Evolutionary conservation across 805 yeast genomes (phyloP), one percentile per base, ranked within the genome.

Genomic region (Wickerhamomyces kurtzmanii): DNA sequence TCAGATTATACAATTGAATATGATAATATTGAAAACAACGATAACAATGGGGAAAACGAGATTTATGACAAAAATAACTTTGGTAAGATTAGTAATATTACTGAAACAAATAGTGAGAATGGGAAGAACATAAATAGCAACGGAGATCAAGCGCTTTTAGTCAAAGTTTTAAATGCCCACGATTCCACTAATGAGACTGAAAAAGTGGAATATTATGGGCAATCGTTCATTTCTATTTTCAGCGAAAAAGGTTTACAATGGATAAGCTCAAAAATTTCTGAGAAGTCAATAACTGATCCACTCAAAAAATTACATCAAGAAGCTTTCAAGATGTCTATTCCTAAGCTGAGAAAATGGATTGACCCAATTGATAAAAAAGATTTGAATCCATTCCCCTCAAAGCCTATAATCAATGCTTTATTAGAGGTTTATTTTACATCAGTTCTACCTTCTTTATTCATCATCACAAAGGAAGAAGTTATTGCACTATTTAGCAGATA

Each of bases 221-320:
- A 43, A 20, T 36, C 42, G 1, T 34, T 43, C 0, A 38, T 65
- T 28, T 59, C 68, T 1, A 34, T 65, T n/a, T 51, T 65, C 25
- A 56, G 68, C 5, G 39, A 49, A 4, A 33, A 40, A 21, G 72
- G 74, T 8, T 20, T 66, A 6, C 39, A 42, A 22, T 62, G 71
- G 69, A 36, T 67, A 15, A 28, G 37, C 5, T 37, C 33, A 18
- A 32, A 31, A 10, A 29, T 39, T 4, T 40, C 40, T 13, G 50
- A 45, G 22, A 32, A 36, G 3, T 20, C 34, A 3, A 20, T 47
- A 2, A 16, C 29, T 0, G 15, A 19, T 2, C 54, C 50, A 2
- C 47, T 58, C 23, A 36, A 39, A 15, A 32, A 31, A 3, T 22
- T 59, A 9, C 37, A 49, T 11, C 17, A 34, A 5, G 34, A 31